Evolutionary conservation across 257 asterid species (phyloP), one percentile per base, ranked within the genome.

Genomic region (Capsicum pubescens): DNA sequence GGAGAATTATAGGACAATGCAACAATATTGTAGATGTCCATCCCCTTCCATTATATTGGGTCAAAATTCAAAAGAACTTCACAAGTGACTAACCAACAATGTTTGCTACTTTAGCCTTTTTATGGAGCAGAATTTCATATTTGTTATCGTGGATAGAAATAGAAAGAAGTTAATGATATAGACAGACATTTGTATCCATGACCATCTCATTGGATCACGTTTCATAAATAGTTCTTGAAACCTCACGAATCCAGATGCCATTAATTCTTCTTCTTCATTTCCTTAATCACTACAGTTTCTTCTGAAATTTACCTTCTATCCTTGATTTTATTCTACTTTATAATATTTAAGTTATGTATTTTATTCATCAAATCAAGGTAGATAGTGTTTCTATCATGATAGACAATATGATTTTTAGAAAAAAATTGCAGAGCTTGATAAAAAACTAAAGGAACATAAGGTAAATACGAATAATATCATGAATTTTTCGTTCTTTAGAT

Each of bases 151-250:
- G 50, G 66, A 6, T 63, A 54, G 42, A 77, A 54, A 54, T 14
- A 15, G 50, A 7, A 52, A 8, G 26, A 76, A 26, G 59, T 48
- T 72, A 48, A 26, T 48, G 36, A 50, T 50, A 44, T 74, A 19
- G 48, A 15, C 72, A 74, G 61, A 61, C 21, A 74, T 12, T 21
- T 74, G 44, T 74, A 46, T 74, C 61, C n/a, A 74, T 14, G 61
- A 50, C 61, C 61, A 21, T 74, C 46, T 50, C 46, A 26, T 21
- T 74, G 46, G 26, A 74, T 74, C 61, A 74, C 46, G 19, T 50
- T 26, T 61, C 61, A 21, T 74, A 2, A 1, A 52, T 9, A 8
- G 61, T 11, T 61, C 61, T 50, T 74, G 44, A 50, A 50, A 52
- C 61, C 81, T 74, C 61, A 8, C 61, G 50, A 48, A 74, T 74